These are phyloP conservation scores for Plasmodium gaboni DNA, from an alignment of 169 alveolate species.

Conservation along the genomic window DNA sequence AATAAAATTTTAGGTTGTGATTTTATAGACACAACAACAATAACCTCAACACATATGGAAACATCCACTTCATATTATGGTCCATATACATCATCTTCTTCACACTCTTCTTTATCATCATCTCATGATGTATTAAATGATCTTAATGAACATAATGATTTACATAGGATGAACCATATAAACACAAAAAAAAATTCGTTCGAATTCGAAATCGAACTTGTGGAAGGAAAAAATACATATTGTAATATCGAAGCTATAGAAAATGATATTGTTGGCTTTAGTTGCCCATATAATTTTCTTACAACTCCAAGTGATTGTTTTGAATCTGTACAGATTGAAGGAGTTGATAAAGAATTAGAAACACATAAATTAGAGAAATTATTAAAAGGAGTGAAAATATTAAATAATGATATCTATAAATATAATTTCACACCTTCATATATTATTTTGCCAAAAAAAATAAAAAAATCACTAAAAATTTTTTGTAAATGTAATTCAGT, in stretches of 20 bases:
- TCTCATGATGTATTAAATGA: not conserved
- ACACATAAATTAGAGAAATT: constrained; percentile 30
- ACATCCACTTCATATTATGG: not conserved
- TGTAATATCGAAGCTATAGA: constrained; percentile 70
- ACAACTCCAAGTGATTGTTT: constrained; percentile 56
- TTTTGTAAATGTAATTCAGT: constrained; percentile 60
- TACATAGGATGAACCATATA: not conserved
- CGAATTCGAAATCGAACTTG: constrained; percentile 42
- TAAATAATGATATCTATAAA: constrained; percentile 29
- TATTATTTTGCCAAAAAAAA: constrained; percentile 45
- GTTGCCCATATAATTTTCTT: constrained; percentile 59
- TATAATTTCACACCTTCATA: constrained; percentile 65
- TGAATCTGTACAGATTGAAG: constrained; percentile 59
- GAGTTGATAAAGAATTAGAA: constrained; percentile 46
- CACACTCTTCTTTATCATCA: not conserved
- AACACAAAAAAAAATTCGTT: constrained; percentile 22
- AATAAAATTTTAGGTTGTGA: constrained; percentile 71
- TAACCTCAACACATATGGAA: not conserved
- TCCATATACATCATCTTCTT: not conserved
- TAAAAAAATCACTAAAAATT: constrained; percentile 30
- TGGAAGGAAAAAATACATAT: constrained; percentile 38
- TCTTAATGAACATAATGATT: not conserved
- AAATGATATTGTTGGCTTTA: constrained; percentile 70
- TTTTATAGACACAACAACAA: constrained; percentile 19
- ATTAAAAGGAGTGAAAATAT: constrained; percentile 31